Conservation (phyloP, 257 asterid genomes). For the Rehmannia glutinosa region DNA sequence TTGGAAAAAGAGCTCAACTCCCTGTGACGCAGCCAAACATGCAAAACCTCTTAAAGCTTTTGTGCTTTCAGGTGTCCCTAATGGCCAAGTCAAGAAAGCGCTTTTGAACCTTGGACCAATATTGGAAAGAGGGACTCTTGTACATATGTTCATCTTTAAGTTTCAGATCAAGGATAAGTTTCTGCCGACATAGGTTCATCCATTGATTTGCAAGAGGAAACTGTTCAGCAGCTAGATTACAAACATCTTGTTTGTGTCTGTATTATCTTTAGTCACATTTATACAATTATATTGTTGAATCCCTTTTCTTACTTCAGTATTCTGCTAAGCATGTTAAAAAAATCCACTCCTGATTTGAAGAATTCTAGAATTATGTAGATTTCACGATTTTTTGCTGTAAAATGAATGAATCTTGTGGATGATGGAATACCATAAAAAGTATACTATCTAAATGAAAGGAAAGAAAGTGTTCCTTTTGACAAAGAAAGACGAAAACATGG, state of each 20-base stretch:
- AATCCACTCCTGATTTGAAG: too few species aligned
- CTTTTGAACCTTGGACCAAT: background rate
- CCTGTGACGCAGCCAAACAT: background rate
- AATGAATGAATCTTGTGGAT: background rate
- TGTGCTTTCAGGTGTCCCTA: background rate
- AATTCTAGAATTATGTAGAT: background rate
- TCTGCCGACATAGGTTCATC: background rate
- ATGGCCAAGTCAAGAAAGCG: background rate
- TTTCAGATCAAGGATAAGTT: background rate
- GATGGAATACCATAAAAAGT: background rate
- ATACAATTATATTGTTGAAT: too few species aligned
- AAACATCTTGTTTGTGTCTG: too few species aligned
- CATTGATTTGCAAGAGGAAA: too few species aligned
- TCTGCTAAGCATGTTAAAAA: too few species aligned
- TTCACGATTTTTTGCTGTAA: background rate
- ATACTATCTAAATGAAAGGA: background rate
- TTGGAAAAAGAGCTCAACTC: background rate
- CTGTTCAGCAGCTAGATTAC: too few species aligned
- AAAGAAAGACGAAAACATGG: background rate
- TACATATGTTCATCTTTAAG: background rate
- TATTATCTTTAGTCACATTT: too few species aligned
- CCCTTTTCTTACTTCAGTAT: too few species aligned
- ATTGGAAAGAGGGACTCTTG: background rate
- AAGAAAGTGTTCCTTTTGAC: background rate
- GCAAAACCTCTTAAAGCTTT: background rate